A percentile compares a stretch with the other conserved stretches of the same genome.
phyloP scores from a whole-genome alignment of 768 basidiomycete species.

The Fomitopsis pulvina region DNA sequence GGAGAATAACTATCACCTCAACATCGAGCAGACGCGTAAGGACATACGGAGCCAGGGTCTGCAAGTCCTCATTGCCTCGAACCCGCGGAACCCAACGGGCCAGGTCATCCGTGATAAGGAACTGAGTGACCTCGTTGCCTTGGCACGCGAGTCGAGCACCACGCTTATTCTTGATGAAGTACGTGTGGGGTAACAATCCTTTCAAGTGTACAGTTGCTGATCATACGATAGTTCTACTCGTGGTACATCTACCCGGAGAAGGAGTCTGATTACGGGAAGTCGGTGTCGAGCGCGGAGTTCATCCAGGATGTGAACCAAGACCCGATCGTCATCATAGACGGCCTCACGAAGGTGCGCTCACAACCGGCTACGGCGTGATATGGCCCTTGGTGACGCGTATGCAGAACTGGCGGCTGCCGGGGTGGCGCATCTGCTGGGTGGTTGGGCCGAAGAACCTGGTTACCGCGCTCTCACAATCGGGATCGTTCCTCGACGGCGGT shows the following conservation, averaged over 20 bases:
- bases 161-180: constrained; percentile 86
- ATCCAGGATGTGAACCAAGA: constrained; percentile 88
- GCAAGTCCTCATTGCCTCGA: constrained; percentile 81
- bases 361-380: not conserved
- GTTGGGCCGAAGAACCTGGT: constrained; percentile 85
- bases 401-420: constrained; percentile 92
- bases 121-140: constrained; percentile 68
- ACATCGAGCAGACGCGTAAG: constrained; percentile 74
- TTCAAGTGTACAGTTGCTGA: not conserved
- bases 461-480: constrained; percentile 87
- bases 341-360: constrained; percentile 72
- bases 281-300: constrained; percentile 77
- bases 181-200: not conserved
- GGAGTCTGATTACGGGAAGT: constrained; percentile 65
- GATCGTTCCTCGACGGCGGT: constrained; percentile 91
- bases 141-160: constrained; percentile 63
- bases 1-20: constrained; percentile 55
- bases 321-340: constrained; percentile 80
- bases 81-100: constrained; percentile 97
- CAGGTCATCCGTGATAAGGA: constrained; percentile 80
- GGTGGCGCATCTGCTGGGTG: constrained; percentile 94
- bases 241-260: constrained; percentile 92
- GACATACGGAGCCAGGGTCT: constrained; percentile 82
- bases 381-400: constrained; percentile 18
- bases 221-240: constrained; percentile 69